Conservation (phyloP, 768 basidiomycete species). For the Leccinum fibrillosum region DNA sequence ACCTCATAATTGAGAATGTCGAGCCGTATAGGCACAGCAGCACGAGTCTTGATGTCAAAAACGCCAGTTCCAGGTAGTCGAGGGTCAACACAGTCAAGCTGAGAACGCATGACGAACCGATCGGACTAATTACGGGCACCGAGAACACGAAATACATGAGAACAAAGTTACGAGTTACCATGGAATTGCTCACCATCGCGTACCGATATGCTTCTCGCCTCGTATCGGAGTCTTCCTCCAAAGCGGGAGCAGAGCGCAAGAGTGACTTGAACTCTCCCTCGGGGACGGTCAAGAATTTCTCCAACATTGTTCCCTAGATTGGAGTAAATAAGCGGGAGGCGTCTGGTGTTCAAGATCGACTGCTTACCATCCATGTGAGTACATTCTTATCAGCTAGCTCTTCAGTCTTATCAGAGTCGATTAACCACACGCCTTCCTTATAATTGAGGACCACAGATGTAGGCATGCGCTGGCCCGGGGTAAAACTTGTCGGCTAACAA, state of each 20-base stretch:
- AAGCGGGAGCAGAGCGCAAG: constrained; percentile 36
- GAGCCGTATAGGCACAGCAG: constrained; percentile 76
- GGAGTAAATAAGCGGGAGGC: not conserved
- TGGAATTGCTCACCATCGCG: constrained; percentile 54
- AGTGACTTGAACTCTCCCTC: constrained; percentile 59
- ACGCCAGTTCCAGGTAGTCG: constrained; percentile 86
- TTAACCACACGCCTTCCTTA: constrained; percentile 62
- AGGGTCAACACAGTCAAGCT: constrained; percentile 82
- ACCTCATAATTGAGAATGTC: constrained; percentile 84
- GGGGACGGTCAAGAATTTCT: constrained; percentile 78
- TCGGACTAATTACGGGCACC: constrained; percentile 28
- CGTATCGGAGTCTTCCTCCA: constrained; percentile 32
- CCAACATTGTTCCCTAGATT: constrained; percentile 77
- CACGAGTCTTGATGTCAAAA: constrained; percentile 96
- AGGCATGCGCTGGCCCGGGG: constrained; percentile 77
- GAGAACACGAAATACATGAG: not conserved
- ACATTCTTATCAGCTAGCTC: constrained; percentile 57
- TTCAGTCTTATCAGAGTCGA: constrained; percentile 52
- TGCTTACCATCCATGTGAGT: constrained; percentile 65
- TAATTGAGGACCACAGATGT: constrained; percentile 64
- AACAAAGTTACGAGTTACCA: not conserved
- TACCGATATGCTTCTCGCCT: constrained; percentile 81
- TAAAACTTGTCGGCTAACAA: constrained; percentile 58
- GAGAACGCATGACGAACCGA: constrained; percentile 86
- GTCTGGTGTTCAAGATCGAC: not conserved